A percentile compares a stretch with the other conserved stretches of the same genome.
These are phyloP conservation scores for Halophytophthora polymorphica DNA, from an alignment of 352 stramenopile genomes.

Conservation along the genomic window DNA sequence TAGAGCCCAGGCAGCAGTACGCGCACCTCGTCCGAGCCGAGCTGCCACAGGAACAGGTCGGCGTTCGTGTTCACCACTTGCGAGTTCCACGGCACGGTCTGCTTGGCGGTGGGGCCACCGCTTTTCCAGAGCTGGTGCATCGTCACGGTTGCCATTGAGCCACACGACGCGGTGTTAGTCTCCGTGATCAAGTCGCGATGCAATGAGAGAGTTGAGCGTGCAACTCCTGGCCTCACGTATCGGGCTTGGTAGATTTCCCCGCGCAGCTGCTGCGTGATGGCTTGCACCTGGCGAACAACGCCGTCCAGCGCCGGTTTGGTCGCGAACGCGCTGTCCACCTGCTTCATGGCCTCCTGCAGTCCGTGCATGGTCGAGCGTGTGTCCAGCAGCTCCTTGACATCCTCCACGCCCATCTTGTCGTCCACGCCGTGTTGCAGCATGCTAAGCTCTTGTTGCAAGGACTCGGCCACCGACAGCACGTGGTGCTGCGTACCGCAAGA, in stretches of 20 bases:
- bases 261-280: slow-evolving; percentile 49
- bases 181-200: no score
- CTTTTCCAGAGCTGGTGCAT: slow-evolving; percentile 75
- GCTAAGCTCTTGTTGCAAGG: slow-evolving; percentile 35
- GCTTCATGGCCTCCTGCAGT: slow-evolving; percentile 17
- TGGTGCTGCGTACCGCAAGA: slow-evolving; percentile 23
- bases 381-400: slow-evolving; percentile 30
- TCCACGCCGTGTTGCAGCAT: slow-evolving; percentile 19
- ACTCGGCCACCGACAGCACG: slow-evolving; percentile 41
- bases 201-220: neutral
- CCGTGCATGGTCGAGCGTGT: slow-evolving; percentile 25
- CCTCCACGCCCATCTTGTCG: slow-evolving; percentile 33
- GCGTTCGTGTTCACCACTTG: slow-evolving; percentile 67
- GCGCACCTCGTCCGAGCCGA: slow-evolving; percentile 40
- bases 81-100: slow-evolving; percentile 64
- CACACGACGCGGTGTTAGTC: no score
- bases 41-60: slow-evolving; percentile 69
- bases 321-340: slow-evolving; percentile 29
- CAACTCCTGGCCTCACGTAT: slow-evolving; percentile 43
- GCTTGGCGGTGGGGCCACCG: slow-evolving; percentile 38
- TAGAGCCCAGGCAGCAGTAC: slow-evolving; percentile 63
- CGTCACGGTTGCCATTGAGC: neutral
- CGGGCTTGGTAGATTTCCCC: slow-evolving; percentile 73
- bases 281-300: slow-evolving; percentile 35
- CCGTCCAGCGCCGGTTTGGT: slow-evolving; percentile 25